These are phyloP conservation scores for Chaetomidium leptoderma DNA, from an alignment of 495 filamentous ascomycete species.

Conservation along the genomic window DNA sequence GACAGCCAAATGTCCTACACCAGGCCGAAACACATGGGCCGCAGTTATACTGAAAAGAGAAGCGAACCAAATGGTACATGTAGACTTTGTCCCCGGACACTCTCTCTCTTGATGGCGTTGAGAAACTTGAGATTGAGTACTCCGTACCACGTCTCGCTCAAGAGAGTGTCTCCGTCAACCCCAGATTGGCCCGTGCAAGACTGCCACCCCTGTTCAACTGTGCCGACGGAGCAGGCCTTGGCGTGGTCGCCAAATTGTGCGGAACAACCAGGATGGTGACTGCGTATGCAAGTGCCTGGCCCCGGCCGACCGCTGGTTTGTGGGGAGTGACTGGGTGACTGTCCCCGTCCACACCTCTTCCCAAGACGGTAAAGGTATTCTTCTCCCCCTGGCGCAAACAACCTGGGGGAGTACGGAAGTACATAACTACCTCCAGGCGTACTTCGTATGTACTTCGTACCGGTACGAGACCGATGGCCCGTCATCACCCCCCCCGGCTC, in stretches of 20 bases:
- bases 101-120: too few relatives aligned
- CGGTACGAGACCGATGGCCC: constrained; percentile 19
- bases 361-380: constrained; percentile 17
- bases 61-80: too few relatives aligned
- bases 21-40: too few relatives aligned
- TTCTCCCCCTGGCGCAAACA: constrained; percentile 14
- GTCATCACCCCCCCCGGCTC: constrained; percentile 14
- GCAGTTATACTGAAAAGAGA: too few relatives aligned
- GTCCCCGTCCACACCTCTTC: constrained; percentile 21
- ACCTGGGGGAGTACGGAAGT: neutral
- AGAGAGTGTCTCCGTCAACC: neutral
- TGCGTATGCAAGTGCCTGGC: constrained; percentile 32
- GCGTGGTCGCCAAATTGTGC: constrained; percentile 4
- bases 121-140: too few relatives aligned
- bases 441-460: too few relatives aligned
- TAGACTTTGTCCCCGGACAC: too few relatives aligned
- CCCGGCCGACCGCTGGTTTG: constrained; percentile 22
- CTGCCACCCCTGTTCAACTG: constrained; percentile 5
- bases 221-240: constrained; percentile 12
- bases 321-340: constrained; percentile 20
- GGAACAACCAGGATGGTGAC: constrained; percentile 1
- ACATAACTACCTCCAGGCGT: constrained; percentile 13
- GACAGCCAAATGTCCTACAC: too few relatives aligned
- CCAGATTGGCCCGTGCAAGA: constrained; percentile 1
- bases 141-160: neutral